phyloP scores from a whole-genome alignment of 257 asterid species.

The Solanum tacnaense region DNA sequence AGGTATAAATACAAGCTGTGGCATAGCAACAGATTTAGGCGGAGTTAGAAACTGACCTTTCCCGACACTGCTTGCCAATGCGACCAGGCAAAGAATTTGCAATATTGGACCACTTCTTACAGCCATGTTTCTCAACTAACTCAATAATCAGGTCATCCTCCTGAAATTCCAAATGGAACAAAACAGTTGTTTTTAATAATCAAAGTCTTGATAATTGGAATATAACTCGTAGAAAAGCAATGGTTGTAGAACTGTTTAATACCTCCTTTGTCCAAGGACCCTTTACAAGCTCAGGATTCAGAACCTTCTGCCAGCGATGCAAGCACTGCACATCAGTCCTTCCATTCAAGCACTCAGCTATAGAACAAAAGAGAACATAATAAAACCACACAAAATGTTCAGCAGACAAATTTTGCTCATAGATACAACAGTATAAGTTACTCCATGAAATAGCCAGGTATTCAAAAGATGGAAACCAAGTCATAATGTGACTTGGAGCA shows the following conservation, averaged over 20 bases:
- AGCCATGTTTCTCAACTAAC: slow-evolving; percentile 53
- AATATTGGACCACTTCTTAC: slow-evolving; percentile 59
- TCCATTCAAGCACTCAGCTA: slow-evolving; percentile 65
- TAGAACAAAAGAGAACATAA: slow-evolving; percentile 7
- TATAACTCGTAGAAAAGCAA: not conserved
- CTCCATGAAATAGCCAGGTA: not conserved
- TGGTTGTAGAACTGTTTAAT: not conserved
- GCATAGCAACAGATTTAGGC: not conserved
- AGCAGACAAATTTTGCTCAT: not conserved
- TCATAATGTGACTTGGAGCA: not conserved
- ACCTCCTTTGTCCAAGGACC: slow-evolving; percentile 90
- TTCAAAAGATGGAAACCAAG: not conserved
- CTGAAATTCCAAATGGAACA: slow-evolving; percentile 23
- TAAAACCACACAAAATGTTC: not conserved
- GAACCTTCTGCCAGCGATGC: slow-evolving; percentile 91
- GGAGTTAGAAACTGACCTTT: slow-evolving; percentile 38
- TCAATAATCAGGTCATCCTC: slow-evolving; percentile 61
- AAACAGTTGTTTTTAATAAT: not conserved
- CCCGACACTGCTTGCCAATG: slow-evolving; percentile 88
- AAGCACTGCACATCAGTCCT: slow-evolving; percentile 81
- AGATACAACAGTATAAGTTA: not conserved
- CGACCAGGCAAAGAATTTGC: slow-evolving; percentile 70
- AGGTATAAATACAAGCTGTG: not conserved
- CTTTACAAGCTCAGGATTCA: slow-evolving; percentile 71
- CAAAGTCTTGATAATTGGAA: not conserved